Base-by-base conservation (phyloP, 805 yeast genomes). In the Ogataea paraovalis region DNA sequence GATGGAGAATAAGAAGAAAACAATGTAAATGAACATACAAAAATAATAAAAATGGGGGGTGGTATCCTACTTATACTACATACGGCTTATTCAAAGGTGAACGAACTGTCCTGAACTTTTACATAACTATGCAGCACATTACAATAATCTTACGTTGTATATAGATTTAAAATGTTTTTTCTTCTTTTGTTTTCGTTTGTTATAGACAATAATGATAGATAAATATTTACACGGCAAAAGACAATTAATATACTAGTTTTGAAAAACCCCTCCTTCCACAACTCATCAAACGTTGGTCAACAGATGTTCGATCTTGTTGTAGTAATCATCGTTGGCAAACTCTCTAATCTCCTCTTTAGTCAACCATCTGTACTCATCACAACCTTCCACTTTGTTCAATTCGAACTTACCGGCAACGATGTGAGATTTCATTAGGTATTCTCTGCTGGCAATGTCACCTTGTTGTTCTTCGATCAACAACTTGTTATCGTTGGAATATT, bases 361-460 rank as follows among this genome's bases (percentile, higher is more conserved):
- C 57, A 90, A 74, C 99, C 99, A 92, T 58, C 83, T 82, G 68
- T 70, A 87, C 46, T 84, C 83, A 42, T 68, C 55, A 33, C 64
- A 58, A 10, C 66, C 58, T 18, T 66, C 58, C 38, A 66, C 62
- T 30, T 70, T 64, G 36, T 71, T 68, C 33, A 76, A 67, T 44
- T 69, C 68, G 65, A 91, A 91, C 51, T 72, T 71, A 41, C 98
- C 99, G 12, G 96, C 86, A 57, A 92, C 70, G 48, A 92, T 88
- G 64, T 89, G 96, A 30, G 95, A 85, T 68, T 88, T 89, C 58
- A 94, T 79, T 58, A 87, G 72, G 62, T 83, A 94, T 58, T 87
- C 92, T 57, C 79, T 74, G 13, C 53, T 54, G 5, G 48, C 58
- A n/a, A 54, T 58, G 1, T 58, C 59, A 2, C n/a, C n/a, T n/a